Base-by-base conservation (phyloP, 2,329 filamentous ascomycete species). In the Epichloe sylvatica region DNA sequence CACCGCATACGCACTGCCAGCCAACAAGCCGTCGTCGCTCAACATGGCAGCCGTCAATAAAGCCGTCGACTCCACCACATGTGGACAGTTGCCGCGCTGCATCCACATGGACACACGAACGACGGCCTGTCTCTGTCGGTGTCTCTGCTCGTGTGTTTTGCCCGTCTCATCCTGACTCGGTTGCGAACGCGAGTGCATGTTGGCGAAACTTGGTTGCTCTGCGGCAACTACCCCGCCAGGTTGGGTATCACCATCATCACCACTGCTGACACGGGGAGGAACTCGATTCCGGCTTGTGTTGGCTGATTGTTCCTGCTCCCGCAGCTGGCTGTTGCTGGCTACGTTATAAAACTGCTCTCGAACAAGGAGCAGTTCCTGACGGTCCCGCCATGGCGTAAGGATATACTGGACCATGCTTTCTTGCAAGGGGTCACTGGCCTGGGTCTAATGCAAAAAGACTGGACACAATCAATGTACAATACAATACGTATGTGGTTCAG, bases 1-100 rank as follows among this genome's bases (percentile, higher is more conserved):
- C 41, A 83, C 72, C 45, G 80, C 77, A 65, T 84, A 82, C 46
- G 70, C 17, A 17, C 46, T 38, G 30, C 46, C 69, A 42, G 71
- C 71, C 40, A 73, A 67, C n/a, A 64, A 64, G 60, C 63, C 62
- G 53, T 71, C 70, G 67, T 89, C 84, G 59, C 80, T 77, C 47
- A 89, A 67, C 19, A 82, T 68, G 30, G 84, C 84, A 53, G 84
- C 80, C 56, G 78, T 78, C 52, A 92, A 70, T 54, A 88, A 75
- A 3, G 83, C 83, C 40, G 86, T 90, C 36, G 83, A 85, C 67
- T 91, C 86, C 49, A 91, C 77, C 65, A 88, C 74, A 68, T 91
- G 83, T 49, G 86, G 86, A 53, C 88, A 84, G 58, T 79, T 79
- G 55, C 81, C 81, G 62, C 84, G 78, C 59, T 83, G 76, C 74